Conservation (phyloP, 2,329 filamentous ascomycete species). For the Diaporthe ampelina region DNA sequence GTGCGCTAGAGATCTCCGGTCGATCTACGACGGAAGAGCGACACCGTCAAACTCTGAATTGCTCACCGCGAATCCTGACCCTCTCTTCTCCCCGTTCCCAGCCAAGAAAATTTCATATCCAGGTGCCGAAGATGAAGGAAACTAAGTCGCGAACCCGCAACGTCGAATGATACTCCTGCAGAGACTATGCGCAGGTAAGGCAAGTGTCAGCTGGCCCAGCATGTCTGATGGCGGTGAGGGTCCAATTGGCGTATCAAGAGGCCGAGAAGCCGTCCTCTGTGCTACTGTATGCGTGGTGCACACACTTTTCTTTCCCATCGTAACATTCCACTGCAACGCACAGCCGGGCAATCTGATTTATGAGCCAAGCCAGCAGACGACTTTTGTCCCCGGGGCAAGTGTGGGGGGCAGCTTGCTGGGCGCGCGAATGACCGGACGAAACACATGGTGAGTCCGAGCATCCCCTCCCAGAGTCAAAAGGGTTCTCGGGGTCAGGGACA, state of each 20-base stretch:
- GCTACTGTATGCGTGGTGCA: conserved; percentile 5
- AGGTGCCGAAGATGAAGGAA: neutral
- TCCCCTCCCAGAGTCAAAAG: conserved; percentile 22
- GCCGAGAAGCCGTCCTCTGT: conserved; percentile 15
- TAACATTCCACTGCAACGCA: conserved; percentile 22
- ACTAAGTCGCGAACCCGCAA: neutral
- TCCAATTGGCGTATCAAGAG: conserved; percentile 27
- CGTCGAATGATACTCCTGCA: conserved; percentile 19
- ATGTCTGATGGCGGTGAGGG: conserved; percentile 28
- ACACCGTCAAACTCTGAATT: conserved; percentile 28
- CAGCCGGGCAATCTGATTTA: conserved; percentile 14
- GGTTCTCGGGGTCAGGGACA: conserved; percentile 25
- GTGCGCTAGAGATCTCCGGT: conserved; percentile 20
- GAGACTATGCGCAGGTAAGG: neutral
- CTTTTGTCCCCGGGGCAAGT: conserved; percentile 9
- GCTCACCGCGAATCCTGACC: conserved; percentile 31
- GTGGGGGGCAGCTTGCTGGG: conserved; percentile 25
- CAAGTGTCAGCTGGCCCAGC: conserved; percentile 10
- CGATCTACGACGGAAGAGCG: conserved; percentile 25
- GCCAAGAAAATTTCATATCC: conserved; percentile 8
- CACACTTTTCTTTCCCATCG: conserved; percentile 3
- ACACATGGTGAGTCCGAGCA: conserved; percentile 26
- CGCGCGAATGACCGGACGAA: conserved; percentile 24
- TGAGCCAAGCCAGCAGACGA: conserved; percentile 20
- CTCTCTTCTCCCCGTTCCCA: neutral